A percentile compares a stretch with the other conserved stretches of the same genome.
Conservation (phyloP, 2,329 filamentous ascomycete species). For the Fusarium tricinctum region DNA sequence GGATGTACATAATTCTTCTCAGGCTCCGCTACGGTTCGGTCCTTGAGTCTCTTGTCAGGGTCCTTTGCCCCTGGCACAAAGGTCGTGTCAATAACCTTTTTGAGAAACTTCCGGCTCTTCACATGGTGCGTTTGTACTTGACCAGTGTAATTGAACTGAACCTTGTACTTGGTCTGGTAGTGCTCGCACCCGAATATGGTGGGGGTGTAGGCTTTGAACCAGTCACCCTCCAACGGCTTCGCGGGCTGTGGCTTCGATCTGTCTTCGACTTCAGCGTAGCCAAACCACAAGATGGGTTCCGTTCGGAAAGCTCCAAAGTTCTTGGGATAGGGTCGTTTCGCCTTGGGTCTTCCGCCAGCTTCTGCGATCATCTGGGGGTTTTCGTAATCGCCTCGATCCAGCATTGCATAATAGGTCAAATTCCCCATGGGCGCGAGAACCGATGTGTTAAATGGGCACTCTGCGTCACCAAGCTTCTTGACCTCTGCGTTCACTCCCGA, state of each 20-base stretch:
- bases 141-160: conserved; percentile 45
- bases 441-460: conserved; percentile 43
- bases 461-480: conserved; percentile 31
- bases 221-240: conserved; percentile 21
- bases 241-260: conserved; percentile 32
- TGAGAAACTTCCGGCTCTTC: conserved; percentile 31
- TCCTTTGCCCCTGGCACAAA: conserved; percentile 31
- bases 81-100: conserved; percentile 42
- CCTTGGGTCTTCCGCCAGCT: conserved; percentile 28
- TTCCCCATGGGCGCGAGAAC: conserved; percentile 41
- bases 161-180: conserved; percentile 43
- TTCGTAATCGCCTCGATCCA: conserved; percentile 42
- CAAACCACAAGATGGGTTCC: conserved; percentile 47
- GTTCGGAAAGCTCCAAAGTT: conserved; percentile 44
- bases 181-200: conserved; percentile 49
- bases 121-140: conserved; percentile 39
- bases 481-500: conserved; percentile 27
- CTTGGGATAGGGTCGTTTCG: conserved; percentile 37
- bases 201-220: conserved; percentile 46
- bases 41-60: conserved; percentile 35
- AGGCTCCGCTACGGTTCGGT: conserved; percentile 39
- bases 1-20: conserved; percentile 42
- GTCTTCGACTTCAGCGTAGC: conserved; percentile 45
- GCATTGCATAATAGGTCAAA: conserved; percentile 41
- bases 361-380: conserved; percentile 28